These are phyloP conservation scores for Boletus rufocinnamomeus DNA, from an alignment of 768 basidiomycete genomes.

Conservation along the genomic window DNA sequence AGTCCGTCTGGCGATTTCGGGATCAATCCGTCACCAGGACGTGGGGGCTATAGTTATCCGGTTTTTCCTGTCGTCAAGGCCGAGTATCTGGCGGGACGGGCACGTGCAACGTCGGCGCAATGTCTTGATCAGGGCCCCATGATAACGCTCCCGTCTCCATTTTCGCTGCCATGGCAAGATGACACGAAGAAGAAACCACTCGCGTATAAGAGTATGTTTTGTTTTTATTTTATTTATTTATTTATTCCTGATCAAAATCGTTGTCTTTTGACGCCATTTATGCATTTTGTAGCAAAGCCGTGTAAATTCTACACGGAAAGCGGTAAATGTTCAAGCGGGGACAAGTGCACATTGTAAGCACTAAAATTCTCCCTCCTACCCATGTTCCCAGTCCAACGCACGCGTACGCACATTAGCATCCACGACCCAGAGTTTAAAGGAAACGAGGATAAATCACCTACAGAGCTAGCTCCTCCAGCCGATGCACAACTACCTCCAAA, in stretches of 20 bases:
- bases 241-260: neutral
- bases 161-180: conserved; percentile 15
- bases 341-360: conserved; percentile 61
- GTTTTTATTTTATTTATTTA: neutral
- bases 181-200: conserved; percentile 23
- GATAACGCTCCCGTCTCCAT: conserved; percentile 3
- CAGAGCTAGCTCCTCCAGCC: conserved; percentile 6
- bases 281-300: conserved; percentile 48
- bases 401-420: conserved; percentile 37
- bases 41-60: conserved; percentile 17
- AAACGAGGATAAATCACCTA: neutral
- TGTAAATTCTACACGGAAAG: conserved; percentile 55
- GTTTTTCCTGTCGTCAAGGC: conserved; percentile 16
- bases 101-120: conserved; percentile 15
- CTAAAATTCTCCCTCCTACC: neutral
- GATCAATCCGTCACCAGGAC: conserved; percentile 13
- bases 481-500: conserved; percentile 28
- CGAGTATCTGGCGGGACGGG: conserved; percentile 4
- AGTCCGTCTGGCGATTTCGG: conserved; percentile 14
- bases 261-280: neutral
- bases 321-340: conserved; percentile 53
- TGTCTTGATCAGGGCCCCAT: conserved; percentile 1
- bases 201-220: conserved; percentile 33
- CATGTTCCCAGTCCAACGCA: conserved; percentile 1
- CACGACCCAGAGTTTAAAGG: conserved; percentile 37